These are phyloP conservation scores for Chenopodium formosanum DNA, from an alignment of 148 eudicot genomes.

Conservation along the genomic window DNA sequence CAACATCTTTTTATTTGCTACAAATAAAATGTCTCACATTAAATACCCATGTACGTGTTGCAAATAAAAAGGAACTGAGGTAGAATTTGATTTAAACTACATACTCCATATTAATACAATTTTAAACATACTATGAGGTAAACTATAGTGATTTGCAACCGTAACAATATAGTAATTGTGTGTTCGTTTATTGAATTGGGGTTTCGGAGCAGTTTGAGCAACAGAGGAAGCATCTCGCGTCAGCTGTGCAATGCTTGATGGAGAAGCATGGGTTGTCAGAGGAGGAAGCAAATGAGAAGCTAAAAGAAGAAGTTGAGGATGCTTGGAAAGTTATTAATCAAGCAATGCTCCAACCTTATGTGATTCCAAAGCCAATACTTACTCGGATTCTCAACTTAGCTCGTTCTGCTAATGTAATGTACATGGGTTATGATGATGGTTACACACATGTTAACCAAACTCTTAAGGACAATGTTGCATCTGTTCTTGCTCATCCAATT, in stretches of 20 bases:
- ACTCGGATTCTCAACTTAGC: constrained; percentile 36
- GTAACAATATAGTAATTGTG: too few species aligned
- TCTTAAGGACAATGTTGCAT: constrained; percentile 25
- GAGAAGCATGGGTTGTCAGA: constrained; percentile 28
- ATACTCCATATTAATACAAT: too few species aligned
- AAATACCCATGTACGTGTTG: too few species aligned
- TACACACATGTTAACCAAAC: constrained; percentile 32
- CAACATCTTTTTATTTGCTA: too few species aligned
- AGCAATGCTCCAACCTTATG: constrained; percentile 36
- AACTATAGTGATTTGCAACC: background rate
- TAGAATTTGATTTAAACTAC: too few species aligned
- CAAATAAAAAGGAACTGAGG: too few species aligned
- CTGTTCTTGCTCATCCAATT: constrained; percentile 26
- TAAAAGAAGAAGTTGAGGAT: constrained; percentile 17
- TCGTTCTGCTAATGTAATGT: constrained; percentile 36
- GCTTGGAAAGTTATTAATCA: constrained; percentile 45
- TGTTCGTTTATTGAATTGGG: background rate
- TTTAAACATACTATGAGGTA: too few species aligned
- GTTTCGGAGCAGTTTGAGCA: background rate
- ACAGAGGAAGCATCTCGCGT: constrained; percentile 32
- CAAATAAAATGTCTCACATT: too few species aligned
- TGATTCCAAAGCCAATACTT: constrained; percentile 35
- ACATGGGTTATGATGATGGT: constrained; percentile 40
- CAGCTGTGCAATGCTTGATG: constrained; percentile 43
- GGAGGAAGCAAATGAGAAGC: constrained; percentile 24